Conservation (phyloP, 345 rosid species). For the Arabis hirsuta region DNA sequence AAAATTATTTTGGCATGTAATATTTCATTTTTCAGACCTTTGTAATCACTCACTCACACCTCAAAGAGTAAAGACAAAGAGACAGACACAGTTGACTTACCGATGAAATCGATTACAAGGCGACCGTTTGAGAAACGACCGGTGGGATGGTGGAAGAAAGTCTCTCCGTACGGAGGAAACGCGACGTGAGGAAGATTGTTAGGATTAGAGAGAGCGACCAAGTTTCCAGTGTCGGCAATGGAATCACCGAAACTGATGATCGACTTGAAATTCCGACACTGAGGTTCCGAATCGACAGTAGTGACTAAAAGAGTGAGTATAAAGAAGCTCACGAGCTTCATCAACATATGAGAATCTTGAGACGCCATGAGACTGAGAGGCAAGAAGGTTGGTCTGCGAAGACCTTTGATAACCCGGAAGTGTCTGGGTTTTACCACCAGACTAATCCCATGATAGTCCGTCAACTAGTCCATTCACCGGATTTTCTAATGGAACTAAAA, state of each 20-base stretch:
- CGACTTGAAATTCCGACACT: slow-evolving; percentile 31
- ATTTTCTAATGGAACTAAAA: too few relatives aligned
- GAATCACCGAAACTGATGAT: slow-evolving; percentile 70
- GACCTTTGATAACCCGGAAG: too few relatives aligned
- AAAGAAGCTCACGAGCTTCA: slow-evolving; percentile 16
- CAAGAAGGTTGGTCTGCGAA: background rate
- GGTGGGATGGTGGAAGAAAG: slow-evolving; percentile 54
- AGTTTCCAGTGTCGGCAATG: slow-evolving; percentile 59
- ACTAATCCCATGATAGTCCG: too few relatives aligned
- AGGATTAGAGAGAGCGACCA: slow-evolving; percentile 23
- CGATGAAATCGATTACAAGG: slow-evolving; percentile 58
- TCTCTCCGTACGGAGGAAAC: slow-evolving; percentile 53
- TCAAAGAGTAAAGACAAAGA: too few relatives aligned
- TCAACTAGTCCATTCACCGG: too few relatives aligned
- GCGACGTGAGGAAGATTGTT: slow-evolving; percentile 28
- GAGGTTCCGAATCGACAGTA: background rate
- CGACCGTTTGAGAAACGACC: slow-evolving; percentile 61
- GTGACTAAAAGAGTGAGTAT: slow-evolving; percentile 10
- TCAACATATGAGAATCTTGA: background rate
- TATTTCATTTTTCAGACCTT: too few relatives aligned
- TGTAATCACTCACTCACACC: too few relatives aligned
- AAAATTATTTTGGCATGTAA: too few relatives aligned
- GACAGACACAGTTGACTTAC: slow-evolving; percentile 20
- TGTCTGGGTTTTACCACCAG: too few relatives aligned
- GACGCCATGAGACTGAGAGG: slow-evolving; percentile 33